A percentile compares a stretch with the other conserved stretches of the same genome.
These are phyloP conservation scores for Bombardia bombarda DNA, from an alignment of 495 filamentous ascomycete species.

Conservation along the genomic window DNA sequence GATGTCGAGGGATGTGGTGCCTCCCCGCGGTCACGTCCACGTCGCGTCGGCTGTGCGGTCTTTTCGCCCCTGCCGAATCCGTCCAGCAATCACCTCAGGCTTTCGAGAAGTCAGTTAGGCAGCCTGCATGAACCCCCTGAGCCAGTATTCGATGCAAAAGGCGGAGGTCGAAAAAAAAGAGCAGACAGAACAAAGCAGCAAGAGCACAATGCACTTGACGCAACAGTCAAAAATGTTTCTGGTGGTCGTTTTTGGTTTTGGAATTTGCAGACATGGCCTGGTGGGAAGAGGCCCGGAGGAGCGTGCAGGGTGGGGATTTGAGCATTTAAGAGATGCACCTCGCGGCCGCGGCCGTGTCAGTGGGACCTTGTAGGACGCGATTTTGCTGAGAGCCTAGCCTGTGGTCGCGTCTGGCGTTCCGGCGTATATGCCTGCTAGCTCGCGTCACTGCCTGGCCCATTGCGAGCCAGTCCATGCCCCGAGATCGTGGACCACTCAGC, in stretches of 20 bases:
- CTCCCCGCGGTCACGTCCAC: constrained; percentile 1
- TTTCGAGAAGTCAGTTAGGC: too few relatives aligned
- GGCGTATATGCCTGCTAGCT: constrained; percentile 2
- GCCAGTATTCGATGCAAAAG: too few relatives aligned
- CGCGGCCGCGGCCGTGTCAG: constrained; percentile 20
- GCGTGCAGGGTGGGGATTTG: constrained; percentile 22
- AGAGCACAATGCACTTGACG: constrained; percentile 1
- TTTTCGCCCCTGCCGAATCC: constrained; percentile 2
- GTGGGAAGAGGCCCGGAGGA: constrained; percentile 15
- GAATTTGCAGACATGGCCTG: constrained; percentile 15
- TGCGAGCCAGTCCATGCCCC: constrained; percentile 7
- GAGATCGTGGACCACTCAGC: constrained; percentile 8
- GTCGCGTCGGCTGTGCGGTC: constrained; percentile 4
- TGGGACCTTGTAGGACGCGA: constrained; percentile 21
- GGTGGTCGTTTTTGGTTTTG: not conserved
- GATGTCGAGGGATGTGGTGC: too few relatives aligned
- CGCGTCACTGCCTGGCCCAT: constrained; percentile 9
- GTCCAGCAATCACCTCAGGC: too few relatives aligned
- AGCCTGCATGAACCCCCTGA: too few relatives aligned
- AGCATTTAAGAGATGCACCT: constrained; percentile 25
- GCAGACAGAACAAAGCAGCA: not conserved
- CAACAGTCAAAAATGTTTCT: not conserved
- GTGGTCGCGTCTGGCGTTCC: constrained; percentile 19
- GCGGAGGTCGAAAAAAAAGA: not conserved
- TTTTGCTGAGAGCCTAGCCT: constrained; percentile 17